These are phyloP conservation scores for Diaporthe australafricana DNA, from an alignment of 2,329 filamentous ascomycete species.

Conservation along the genomic window DNA sequence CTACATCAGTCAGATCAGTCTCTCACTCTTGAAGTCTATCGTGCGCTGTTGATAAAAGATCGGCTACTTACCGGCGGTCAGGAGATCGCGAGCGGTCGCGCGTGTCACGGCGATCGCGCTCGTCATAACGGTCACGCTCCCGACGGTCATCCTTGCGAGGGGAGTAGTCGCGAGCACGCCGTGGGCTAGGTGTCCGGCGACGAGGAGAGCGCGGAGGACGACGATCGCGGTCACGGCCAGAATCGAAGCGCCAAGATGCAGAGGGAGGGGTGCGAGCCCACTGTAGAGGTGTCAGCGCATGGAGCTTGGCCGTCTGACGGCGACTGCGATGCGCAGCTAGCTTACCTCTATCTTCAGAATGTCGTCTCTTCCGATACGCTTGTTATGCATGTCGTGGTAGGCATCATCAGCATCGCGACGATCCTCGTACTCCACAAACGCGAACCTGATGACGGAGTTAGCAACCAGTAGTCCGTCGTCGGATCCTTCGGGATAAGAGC, in stretches of 20 bases:
- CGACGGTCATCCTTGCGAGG: conserved; percentile 90
- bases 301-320: conserved; percentile 29
- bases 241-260: conserved; percentile 98
- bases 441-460: conserved; percentile 71
- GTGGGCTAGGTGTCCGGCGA: conserved; percentile 79
- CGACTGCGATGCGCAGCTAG: not conserved
- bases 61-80: conserved; percentile 63
- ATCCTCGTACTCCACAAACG: conserved; percentile 99
- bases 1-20: conserved; percentile 44
- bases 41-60: not conserved
- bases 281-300: conserved; percentile 59
- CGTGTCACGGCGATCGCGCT: conserved; percentile 77
- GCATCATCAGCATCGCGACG: conserved; percentile 98
- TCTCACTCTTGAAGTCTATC: conserved; percentile 59
- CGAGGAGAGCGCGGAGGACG: conserved; percentile 71
- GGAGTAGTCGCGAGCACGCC: conserved; percentile 81
- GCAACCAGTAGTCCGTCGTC: not conserved
- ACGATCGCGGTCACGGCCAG: conserved; percentile 81
- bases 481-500: conserved; percentile 3
- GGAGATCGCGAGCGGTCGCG: conserved; percentile 82
- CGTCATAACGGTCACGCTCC: conserved; percentile 82
- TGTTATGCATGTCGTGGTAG: conserved; percentile 99
- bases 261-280: conserved; percentile 99
- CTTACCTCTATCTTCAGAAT: conserved; percentile 96
- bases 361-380: conserved; percentile 95